Base-by-base conservation (phyloP, 2,329 filamentous ascomycete genomes). In the Penicillium sp. region DNA sequence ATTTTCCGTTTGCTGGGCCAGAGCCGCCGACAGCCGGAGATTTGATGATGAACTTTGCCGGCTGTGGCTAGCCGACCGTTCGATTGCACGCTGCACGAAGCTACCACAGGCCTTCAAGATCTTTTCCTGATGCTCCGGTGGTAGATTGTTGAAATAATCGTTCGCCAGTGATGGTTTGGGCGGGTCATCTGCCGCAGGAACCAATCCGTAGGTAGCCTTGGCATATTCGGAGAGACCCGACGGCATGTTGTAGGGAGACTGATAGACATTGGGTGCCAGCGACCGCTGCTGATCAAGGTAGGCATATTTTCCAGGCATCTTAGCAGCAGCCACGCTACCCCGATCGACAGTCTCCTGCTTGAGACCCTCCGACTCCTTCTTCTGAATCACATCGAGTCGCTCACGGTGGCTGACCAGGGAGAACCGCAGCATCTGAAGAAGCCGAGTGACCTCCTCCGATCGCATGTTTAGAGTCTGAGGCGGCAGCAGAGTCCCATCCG, bases 371-470 rank as follows among this genome's bases (percentile, higher is more conserved):
- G 72, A 68, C 59, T 75, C 73, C 57, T 73, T 74, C 61, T 74
- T 74, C 53, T 75, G 72, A 44, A 75, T 67, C 21, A 73, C 70
- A 63, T 75, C 73, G 39, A 77, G 63, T 43, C 71, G 69, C 63
- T 77, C 69, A 33, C 72, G 70, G 59, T 76, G 73, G 53, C 74
- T 76, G 35, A 76, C 69, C 29, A 78, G 63, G 10, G 75, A 77
- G 62, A 78, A 77, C 29, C 76, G 75, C 21, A 78, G 73, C 76
- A 78, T 78, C 51, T 75, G 71, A 43, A 78, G 66, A 41, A 78
- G 60, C 38, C 74, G 73, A 31, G 70, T 75, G 60, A 78, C 75
- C 65, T 78, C 76, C 49, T 77, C 75, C 31, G 75, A 75, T 31
- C 74, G 68, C 74, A 77, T 78, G 59, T 78, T 76, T 49, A 78